These are phyloP conservation scores for Podospora conica DNA, from an alignment of 495 filamentous ascomycete genomes.

Conservation along the genomic window DNA sequence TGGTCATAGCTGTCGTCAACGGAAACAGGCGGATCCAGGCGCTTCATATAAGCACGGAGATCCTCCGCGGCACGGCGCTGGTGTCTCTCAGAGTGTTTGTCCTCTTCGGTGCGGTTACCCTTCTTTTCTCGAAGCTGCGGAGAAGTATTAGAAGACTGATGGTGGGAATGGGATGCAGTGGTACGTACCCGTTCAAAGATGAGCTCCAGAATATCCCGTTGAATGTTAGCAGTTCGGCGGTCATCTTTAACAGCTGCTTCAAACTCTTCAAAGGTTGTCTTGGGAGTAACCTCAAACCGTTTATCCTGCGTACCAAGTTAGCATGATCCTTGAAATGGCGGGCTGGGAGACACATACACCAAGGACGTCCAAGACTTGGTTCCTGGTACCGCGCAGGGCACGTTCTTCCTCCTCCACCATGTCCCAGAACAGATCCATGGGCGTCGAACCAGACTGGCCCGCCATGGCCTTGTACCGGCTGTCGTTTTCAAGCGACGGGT, in stretches of 20 bases:
- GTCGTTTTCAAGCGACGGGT: slow-evolving; percentile 72
- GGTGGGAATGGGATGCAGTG: not conserved
- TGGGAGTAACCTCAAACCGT: slow-evolving; percentile 80
- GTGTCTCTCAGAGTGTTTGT: slow-evolving; percentile 77
- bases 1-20: slow-evolving; percentile 78
- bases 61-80: slow-evolving; percentile 81
- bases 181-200: slow-evolving; percentile 67
- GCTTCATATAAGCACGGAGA: slow-evolving; percentile 82
- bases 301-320: slow-evolving; percentile 56
- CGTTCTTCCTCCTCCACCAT: slow-evolving; percentile 89
- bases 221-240: slow-evolving; percentile 76
- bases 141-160: slow-evolving; percentile 17
- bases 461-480: slow-evolving; percentile 78
- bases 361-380: slow-evolving; percentile 82
- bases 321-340: not conserved
- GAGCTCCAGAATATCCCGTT: slow-evolving; percentile 62
- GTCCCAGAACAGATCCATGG: slow-evolving; percentile 97
- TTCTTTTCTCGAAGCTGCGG: slow-evolving; percentile 66
- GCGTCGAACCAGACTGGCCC: slow-evolving; percentile 79
- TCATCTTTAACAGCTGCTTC: slow-evolving; percentile 68
- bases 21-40: slow-evolving; percentile 77
- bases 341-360: slow-evolving; percentile 56
- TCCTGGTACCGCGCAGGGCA: slow-evolving; percentile 69
- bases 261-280: slow-evolving; percentile 86
- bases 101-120: slow-evolving; percentile 67